Evolutionary conservation across 2,329 filamentous ascomycete species (phyloP).

Genomic region (Magnaporthiopsis incrustans): DNA sequence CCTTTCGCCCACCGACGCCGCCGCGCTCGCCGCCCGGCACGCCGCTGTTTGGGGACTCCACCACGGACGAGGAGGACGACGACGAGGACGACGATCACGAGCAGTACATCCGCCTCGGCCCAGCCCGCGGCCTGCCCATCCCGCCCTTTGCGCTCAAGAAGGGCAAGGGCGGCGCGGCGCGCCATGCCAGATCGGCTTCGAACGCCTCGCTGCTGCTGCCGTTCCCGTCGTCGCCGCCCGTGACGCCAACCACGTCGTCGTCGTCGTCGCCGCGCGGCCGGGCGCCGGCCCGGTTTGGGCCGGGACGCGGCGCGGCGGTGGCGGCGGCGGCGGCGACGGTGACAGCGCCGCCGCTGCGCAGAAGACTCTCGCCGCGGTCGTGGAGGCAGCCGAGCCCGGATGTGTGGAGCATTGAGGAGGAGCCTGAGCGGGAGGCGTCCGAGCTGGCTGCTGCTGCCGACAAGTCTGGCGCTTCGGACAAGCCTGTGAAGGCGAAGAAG

Average conservation of each 20-base stretch:
- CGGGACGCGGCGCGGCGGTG: constrained; percentile 17
- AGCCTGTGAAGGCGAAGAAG: constrained; percentile 42
- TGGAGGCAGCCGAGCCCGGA: constrained; percentile 53
- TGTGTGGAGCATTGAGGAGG: constrained; percentile 53
- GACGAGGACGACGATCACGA: constrained; percentile 33
- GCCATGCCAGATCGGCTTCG: background rate
- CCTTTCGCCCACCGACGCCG: constrained; percentile 29
- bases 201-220: constrained; percentile 3
- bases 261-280: background rate
- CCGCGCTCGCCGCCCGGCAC: constrained; percentile 21
- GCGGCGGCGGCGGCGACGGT: constrained; percentile 17
- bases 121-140: constrained; percentile 30
- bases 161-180: constrained; percentile 17
- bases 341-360: constrained; percentile 15
- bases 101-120: constrained; percentile 41
- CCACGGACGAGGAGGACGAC: constrained; percentile 35
- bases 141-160: constrained; percentile 27
- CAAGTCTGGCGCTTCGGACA: constrained; percentile 16
- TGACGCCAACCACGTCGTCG: background rate
- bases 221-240: background rate
- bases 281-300: background rate
- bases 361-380: constrained; percentile 34
- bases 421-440: constrained; percentile 37
- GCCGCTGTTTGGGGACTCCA: constrained; percentile 31
- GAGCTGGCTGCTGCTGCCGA: constrained; percentile 23